Conservation (phyloP, 768 basidiomycete genomes). For the Gyrodon lividus region DNA sequence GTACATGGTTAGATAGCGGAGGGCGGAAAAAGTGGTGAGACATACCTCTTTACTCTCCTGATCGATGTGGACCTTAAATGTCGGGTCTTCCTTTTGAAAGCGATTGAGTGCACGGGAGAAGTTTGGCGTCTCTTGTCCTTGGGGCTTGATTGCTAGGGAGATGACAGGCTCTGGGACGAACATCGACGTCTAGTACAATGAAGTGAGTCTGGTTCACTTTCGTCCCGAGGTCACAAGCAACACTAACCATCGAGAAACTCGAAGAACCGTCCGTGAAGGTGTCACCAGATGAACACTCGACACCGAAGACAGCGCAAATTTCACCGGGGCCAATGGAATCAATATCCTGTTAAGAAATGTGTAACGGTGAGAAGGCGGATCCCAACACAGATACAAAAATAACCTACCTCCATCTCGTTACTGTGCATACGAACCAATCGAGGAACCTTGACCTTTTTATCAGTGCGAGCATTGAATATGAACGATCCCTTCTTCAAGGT, state of each 20-base stretch:
- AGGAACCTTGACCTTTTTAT: constrained; percentile 97
- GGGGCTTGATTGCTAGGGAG: constrained; percentile 89
- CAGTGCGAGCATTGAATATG: constrained; percentile 91
- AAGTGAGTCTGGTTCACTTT: constrained; percentile 1
- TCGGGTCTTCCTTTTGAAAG: constrained; percentile 99
- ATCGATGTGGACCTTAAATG: constrained; percentile 97
- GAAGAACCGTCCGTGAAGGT: constrained; percentile 95
- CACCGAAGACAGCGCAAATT: constrained; percentile 99
- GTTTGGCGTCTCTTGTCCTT: constrained; percentile 90
- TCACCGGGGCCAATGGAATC: constrained; percentile 94
- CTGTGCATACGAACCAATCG: constrained; percentile 96
- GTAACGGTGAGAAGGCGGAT: neutral
- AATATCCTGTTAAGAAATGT: constrained; percentile 63
- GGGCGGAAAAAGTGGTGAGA: neutral
- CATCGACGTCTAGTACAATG: constrained; percentile 79
- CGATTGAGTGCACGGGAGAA: constrained; percentile 96
- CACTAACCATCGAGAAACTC: constrained; percentile 85
- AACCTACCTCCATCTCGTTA: constrained; percentile 94
- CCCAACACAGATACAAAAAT: neutral
- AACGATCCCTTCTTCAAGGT: constrained; percentile 80
- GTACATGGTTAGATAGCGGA: neutral
- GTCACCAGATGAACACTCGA: constrained; percentile 97
- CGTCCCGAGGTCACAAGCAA: neutral
- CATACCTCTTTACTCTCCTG: constrained; percentile 87
- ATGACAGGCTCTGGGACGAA: constrained; percentile 98